Base-by-base conservation (phyloP, 495 filamentous ascomycete genomes). In the Evansstolkia leycettana region DNA sequence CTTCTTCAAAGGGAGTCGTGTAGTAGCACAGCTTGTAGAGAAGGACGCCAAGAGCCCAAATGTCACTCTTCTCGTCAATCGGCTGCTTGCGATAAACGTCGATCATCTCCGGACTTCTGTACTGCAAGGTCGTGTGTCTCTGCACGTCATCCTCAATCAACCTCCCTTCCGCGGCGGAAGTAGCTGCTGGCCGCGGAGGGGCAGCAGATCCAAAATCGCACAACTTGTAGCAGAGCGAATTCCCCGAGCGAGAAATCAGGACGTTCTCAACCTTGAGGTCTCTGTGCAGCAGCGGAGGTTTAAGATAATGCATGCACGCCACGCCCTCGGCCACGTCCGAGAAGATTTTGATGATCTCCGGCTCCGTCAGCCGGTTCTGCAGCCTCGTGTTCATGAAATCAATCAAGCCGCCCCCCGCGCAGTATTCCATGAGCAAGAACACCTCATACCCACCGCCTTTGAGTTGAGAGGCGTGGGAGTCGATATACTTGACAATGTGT, bases 361-460 rank as follows among this genome's bases (percentile, higher is more conserved):
- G 88, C 65, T 98, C 90, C 29, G 88, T 98, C 54, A 98, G 70
- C 28, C 90, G 84, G 55, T 96, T 84, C 59, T 96, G 90, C 42
- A 98, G 63, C 20, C 90, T 76, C 25, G 90, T 98, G 59, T 98
- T 98, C 90, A 98, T 98, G 60, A 96, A 98, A 62, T 98, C 90
- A 54, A 98, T 98, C 48, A 98, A 60, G 17, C 90, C 92, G 43
- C 92, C 90, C 15, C 80, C 80, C 41, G 60, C 58, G 46, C 73
- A 80, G 58, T 80, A 96, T 56, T 98, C 90, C 90, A 98, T 98
- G 37, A 98, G 75, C 47, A 98, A 55, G 61, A 98, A 98, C 28
- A 98, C 90, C 59, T 98, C 90, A 55, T 94, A 98, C 23, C 90
- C 90, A 28, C 87, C 86, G 24, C 82, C 87, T 42, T 82, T 78